Percentiles rank a stretch among this genome's conserved stretches.
These are phyloP conservation scores for Schwanniomyces pseudopolymorphus DNA, from an alignment of 805 yeast species.

Conservation along the genomic window DNA sequence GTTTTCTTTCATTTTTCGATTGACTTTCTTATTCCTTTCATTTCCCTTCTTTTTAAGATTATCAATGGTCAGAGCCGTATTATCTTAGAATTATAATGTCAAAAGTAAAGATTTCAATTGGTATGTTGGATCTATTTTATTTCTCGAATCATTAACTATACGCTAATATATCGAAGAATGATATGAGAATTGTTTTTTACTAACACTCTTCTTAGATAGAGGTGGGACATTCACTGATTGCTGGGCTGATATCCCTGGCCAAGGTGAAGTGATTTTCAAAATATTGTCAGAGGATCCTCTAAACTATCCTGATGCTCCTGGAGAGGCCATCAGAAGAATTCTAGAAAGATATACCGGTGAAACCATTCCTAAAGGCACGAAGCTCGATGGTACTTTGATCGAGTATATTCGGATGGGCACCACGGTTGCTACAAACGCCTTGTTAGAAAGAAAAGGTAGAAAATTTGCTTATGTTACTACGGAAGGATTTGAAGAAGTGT, in stretches of 20 bases:
- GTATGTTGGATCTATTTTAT: too few species aligned
- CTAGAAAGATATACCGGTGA: slow-evolving; percentile 58
- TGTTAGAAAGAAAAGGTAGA: slow-evolving; percentile 87
- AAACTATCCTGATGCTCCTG: slow-evolving; percentile 86
- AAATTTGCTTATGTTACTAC: slow-evolving; percentile 80
- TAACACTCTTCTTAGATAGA: too few species aligned
- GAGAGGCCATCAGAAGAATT: slow-evolving; percentile 84
- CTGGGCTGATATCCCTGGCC: slow-evolving; percentile 46
- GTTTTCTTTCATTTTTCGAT: too few species aligned
- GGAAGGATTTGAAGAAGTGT: slow-evolving; percentile 78
- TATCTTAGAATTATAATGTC: too few species aligned
- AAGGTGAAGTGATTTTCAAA: slow-evolving; percentile 58
- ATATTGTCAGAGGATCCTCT: slow-evolving; percentile 84
- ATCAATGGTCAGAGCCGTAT: too few species aligned
- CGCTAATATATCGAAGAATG: too few species aligned
- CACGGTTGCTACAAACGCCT: slow-evolving; percentile 92
- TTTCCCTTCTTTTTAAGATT: too few species aligned
- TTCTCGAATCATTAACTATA: too few species aligned
- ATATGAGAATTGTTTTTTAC: too few species aligned
- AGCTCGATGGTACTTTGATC: slow-evolving; percentile 54
- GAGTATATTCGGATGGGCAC: slow-evolving; percentile 82
- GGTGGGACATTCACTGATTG: slow-evolving; percentile 28
- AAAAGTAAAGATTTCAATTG: too few species aligned
- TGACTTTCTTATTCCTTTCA: too few species aligned
- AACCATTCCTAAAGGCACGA: slow-evolving; percentile 31